Evolutionary conservation across 495 filamentous ascomycete species (phyloP), one percentile per base, ranked within the genome.

Genomic region (Trichoderma reesei): DNA sequence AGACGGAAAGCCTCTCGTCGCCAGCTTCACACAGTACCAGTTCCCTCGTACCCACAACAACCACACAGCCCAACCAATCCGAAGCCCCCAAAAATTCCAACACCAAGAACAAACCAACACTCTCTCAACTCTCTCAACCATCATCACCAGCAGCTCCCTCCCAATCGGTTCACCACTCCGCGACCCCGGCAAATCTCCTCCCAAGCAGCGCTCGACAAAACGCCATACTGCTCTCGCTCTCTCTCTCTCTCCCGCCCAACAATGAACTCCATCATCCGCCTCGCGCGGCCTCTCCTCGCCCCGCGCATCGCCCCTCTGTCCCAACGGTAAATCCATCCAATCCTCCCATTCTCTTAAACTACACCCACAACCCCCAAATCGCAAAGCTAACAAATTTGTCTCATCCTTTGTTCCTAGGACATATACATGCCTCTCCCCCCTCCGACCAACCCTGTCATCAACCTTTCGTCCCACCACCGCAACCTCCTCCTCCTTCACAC

Each of bases 391-490:
- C 14, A 18, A 10, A 18, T 16, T 31, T 36, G 64, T 34, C 48
- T 63, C 36, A n/a, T 63, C 37, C 56, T 67, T 41, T 18, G 11
- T 34, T 14, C 0, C 14, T 34, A 64, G 63, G 38, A 41, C 64
- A 33, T 65, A 54, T 36, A 46, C 64, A 20, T 60, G 59, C 34
- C 60, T 65, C 36, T 41, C 60, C 4, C 36, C 59, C 9, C 64
- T 51, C 59, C 59, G 64, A 10, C 64, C 64, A 14, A 65, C 64
- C 16, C 7, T 65, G 26, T 34, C 48, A 38, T 56, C 56, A 20
- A 38, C 59, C 64, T 46, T 63, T 16, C 63, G 66, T 3, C 41
- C 67, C 14, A 68, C 36, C 37, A 46, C 51, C 48, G 59, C 64
- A 31, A 63, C 64, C 37, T 18, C 65, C 5, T 18, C 65, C 5